Percentiles rank a stretch among this genome's conserved stretches.
phyloP scores from a whole-genome alignment of 495 filamentous ascomycete species.

The Aspergillus saccharolyticus region DNA sequence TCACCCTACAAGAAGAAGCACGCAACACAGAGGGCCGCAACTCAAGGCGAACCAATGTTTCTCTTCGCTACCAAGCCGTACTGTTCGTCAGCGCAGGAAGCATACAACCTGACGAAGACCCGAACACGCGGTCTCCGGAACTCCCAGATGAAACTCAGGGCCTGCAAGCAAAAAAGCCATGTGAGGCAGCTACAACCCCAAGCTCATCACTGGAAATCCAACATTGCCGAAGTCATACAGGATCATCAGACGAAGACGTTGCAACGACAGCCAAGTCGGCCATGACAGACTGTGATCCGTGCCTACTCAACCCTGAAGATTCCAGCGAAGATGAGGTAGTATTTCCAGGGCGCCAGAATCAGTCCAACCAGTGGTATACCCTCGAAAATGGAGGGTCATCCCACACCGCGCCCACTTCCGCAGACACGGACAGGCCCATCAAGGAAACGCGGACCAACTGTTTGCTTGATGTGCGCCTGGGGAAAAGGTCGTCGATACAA shows the following conservation, averaged over 20 bases:
- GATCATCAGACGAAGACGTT: background rate
- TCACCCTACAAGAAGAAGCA: conserved; percentile 72
- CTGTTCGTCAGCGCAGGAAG: conserved; percentile 69
- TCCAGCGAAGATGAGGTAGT: conserved; percentile 44
- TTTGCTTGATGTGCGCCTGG: too few relatives aligned
- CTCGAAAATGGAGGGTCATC: background rate
- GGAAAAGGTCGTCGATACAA: too few relatives aligned
- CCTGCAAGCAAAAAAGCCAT: background rate
- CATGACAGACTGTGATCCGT: background rate
- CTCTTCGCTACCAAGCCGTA: conserved; percentile 55
- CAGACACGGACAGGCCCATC: background rate
- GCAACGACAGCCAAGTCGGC: background rate
- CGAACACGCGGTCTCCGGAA: conserved; percentile 6
- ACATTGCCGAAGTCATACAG: background rate
- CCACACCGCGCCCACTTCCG: background rate
- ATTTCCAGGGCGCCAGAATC: conserved; percentile 32
- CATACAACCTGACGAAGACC: conserved; percentile 37
- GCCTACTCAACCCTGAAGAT: conserved; percentile 8
- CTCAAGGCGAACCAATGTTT: conserved; percentile 24
- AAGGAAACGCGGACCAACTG: background rate
- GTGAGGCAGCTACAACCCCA: background rate
- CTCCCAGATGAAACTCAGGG: background rate
- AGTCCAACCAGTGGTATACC: conserved; percentile 1
- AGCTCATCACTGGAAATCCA: background rate
- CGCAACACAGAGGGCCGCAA: conserved; percentile 64